Evolutionary conservation across 1,284 basidiomycete species (phyloP), one percentile per base, ranked within the genome.

Genomic region (Boletus sp.): DNA sequence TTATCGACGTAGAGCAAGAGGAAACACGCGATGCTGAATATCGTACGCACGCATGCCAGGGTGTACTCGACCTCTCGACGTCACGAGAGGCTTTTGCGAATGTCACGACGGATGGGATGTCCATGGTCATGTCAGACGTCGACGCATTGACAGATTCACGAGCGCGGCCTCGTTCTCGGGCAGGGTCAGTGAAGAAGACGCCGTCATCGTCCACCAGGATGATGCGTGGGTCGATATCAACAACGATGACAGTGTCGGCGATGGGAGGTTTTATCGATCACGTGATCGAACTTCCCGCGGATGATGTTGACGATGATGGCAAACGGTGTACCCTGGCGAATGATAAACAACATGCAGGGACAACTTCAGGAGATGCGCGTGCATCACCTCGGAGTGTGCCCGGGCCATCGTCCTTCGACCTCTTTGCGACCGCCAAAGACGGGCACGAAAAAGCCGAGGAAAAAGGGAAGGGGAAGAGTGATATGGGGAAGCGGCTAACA

Each of bases 1-100:
- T 52, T 22, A 57, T 67, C 6, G 58, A 63, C 27, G 29, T 64
- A n/a, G 62, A 65, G 16, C 61, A 67, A 14, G 60, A 59, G n/a
- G 59, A 63, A 40, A 44, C 34, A 7, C 63, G 55, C 14, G 60
- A 59, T 3, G 36, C 43, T 2, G 45, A 50, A 4, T 51, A 61
- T 36, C 48, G 32, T 23, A 23, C 26, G 14, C 49, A 44, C 27
- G 17, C n/a, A 2, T 27, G 13, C 6, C 8, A 16, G 13, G 5
- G 9, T 6, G 9, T 14, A 3, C 13, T 14, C 13, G 22, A 8
- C 14, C 5, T 8, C 9, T 41, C 40, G 19, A 30, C 10, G 10
- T 20, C 29, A 2, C 37, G 30, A 1, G 35, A 48, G 9, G 26
- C 40, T 4, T 25, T 36, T 19, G 50, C 30, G 4, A 42, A 43